These are phyloP conservation scores for Chaetomium sp. DNA, from an alignment of 2,329 filamentous ascomycete genomes.

Conservation along the genomic window DNA sequence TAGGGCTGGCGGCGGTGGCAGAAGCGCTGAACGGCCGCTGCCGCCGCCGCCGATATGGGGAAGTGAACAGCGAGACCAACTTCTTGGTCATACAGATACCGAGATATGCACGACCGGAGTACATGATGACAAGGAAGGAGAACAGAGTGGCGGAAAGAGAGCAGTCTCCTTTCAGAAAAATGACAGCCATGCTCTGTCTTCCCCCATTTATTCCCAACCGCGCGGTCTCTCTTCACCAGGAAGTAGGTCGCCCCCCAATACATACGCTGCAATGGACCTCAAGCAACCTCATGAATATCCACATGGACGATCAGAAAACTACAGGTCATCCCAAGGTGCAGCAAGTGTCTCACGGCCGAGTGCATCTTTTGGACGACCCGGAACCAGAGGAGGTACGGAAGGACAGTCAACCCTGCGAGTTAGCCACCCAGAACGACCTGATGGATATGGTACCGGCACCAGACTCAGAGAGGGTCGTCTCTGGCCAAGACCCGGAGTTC, in stretches of 20 bases:
- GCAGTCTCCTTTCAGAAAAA: conserved; percentile 21
- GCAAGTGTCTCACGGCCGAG: too few species aligned
- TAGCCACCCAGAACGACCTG: conserved; percentile 5
- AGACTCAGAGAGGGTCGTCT: neutral
- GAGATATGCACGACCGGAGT: neutral
- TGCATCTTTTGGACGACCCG: neutral
- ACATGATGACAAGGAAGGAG: neutral
- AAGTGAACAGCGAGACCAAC: neutral
- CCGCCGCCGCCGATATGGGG: neutral
- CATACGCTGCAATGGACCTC: conserved; percentile 1
- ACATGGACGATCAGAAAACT: neutral
- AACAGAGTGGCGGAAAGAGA: neutral
- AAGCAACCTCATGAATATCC: conserved; percentile 3
- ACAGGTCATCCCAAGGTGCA: too few species aligned
- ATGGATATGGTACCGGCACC: conserved; percentile 1
- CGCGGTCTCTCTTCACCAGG: conserved; percentile 24
- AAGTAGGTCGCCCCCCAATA: neutral
- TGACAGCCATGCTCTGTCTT: conserved; percentile 23
- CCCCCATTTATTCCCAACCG: conserved; percentile 20
- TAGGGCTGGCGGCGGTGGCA: conserved; percentile 26
- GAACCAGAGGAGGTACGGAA: conserved; percentile 15
- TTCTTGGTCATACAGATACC: neutral
- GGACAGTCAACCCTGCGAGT: conserved; percentile 12
- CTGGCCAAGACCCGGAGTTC: neutral
- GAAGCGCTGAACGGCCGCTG: conserved; percentile 9